phyloP scores from a whole-genome alignment of 2,329 filamentous ascomycete genomes.

The Fusarium camptoceras region DNA sequence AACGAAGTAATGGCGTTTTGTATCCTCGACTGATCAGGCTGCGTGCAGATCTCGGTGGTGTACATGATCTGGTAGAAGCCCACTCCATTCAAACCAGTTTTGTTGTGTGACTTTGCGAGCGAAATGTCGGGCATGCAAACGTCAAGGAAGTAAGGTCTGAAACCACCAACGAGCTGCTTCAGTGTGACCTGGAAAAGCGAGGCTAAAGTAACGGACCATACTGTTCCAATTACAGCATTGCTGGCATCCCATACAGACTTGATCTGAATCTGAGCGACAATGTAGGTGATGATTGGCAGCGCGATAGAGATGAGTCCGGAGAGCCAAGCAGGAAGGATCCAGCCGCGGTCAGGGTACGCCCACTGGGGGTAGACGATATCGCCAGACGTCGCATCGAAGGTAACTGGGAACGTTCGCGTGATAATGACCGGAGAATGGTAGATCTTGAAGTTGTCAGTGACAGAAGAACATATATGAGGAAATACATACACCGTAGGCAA shows the following conservation, averaged over 20 bases:
- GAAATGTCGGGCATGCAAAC: constrained; percentile 71
- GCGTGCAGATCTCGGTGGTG: constrained; percentile 70
- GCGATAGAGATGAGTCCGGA: constrained; percentile 67
- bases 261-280: constrained; percentile 68
- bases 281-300: constrained; percentile 68
- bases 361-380: constrained; percentile 73
- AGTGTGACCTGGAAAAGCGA: constrained; percentile 74
- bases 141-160: constrained; percentile 72
- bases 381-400: constrained; percentile 63
- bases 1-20: constrained; percentile 73
- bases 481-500: constrained; percentile 48
- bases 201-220: constrained; percentile 69
- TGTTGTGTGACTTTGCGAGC: constrained; percentile 54
- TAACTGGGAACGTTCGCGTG: constrained; percentile 71
- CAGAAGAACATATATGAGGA: too few relatives aligned
- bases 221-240: constrained; percentile 70
- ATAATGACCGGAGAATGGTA: constrained; percentile 67
- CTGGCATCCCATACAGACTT: constrained; percentile 69
- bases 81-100: constrained; percentile 55
- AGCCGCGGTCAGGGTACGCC: constrained; percentile 72
- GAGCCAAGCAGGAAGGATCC: constrained; percentile 70
- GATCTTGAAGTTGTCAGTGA: constrained; percentile 52
- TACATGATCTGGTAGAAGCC: constrained; percentile 73
- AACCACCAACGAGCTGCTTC: constrained; percentile 74
- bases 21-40: constrained; percentile 63